Conservation (phyloP, 768 basidiomycete species). For the Phanerodontia chrysosporium region DNA sequence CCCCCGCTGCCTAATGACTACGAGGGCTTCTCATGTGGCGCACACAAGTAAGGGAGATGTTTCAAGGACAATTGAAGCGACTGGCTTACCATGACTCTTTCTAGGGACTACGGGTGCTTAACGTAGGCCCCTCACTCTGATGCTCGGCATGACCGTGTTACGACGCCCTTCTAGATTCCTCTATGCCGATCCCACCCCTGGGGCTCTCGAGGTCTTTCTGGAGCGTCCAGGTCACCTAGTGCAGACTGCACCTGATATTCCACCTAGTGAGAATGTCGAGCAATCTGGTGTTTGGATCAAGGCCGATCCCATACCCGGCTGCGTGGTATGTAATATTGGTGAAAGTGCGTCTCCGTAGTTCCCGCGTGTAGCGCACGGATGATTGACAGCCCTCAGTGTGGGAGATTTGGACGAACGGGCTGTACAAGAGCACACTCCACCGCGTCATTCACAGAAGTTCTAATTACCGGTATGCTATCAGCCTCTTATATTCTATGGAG, state of each 20-base stretch:
- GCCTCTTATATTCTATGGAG: background rate
- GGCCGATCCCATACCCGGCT: conserved; percentile 79
- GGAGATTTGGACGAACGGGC: conserved; percentile 86
- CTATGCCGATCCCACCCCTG: conserved; percentile 75
- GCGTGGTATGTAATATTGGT: conserved; percentile 88
- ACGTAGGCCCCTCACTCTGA: conserved; percentile 46
- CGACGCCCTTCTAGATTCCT: conserved; percentile 52
- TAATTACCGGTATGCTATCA: conserved; percentile 50
- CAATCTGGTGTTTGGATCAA: conserved; percentile 70
- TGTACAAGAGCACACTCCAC: conserved; percentile 88
- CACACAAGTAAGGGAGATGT: conserved; percentile 61
- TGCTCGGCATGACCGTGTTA: background rate
- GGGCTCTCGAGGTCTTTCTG: conserved; percentile 80
- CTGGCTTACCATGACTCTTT: background rate
- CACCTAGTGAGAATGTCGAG: conserved; percentile 47
- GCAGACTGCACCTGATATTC: conserved; percentile 25
- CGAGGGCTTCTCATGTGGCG: conserved; percentile 85
- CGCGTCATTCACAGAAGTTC: conserved; percentile 74
- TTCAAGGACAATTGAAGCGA: background rate
- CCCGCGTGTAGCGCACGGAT: background rate
- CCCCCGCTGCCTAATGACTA: conserved; percentile 78
- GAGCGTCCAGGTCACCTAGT: conserved; percentile 33
- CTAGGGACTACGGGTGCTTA: conserved; percentile 86
- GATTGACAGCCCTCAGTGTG: conserved; percentile 53
- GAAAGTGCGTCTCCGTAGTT: conserved; percentile 57